phyloP scores from a whole-genome alignment of 768 basidiomycete genomes.

The Podaxis carcinomalis region DNA sequence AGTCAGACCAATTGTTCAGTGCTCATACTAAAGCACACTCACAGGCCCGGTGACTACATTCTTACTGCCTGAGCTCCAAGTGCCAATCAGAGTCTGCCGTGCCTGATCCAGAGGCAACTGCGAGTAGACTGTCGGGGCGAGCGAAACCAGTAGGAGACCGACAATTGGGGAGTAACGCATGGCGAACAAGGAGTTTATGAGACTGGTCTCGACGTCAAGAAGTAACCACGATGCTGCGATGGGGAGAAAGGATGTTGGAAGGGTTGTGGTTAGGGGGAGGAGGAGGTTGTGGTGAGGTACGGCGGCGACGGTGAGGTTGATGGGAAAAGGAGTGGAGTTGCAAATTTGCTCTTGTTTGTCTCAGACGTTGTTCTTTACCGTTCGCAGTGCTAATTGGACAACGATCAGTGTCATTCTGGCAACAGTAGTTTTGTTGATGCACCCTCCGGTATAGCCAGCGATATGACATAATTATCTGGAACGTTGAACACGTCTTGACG shows the following conservation, averaged over 20 bases:
- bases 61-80: constrained; percentile 81
- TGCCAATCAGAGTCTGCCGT: constrained; percentile 47
- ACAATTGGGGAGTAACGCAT: constrained; percentile 40
- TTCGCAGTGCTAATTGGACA: background rate
- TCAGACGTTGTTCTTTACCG: constrained; percentile 14
- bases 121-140: constrained; percentile 21
- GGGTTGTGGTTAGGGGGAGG: constrained; percentile 12
- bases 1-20: constrained; percentile 5
- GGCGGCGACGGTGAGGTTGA: constrained; percentile 24
- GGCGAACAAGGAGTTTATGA: constrained; percentile 16
- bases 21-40: constrained; percentile 30
- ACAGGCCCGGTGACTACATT: constrained; percentile 80
- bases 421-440: background rate
- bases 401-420: background rate
- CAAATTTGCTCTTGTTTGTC: constrained; percentile 28
- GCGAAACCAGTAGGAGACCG: constrained; percentile 33
- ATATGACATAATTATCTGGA: background rate
- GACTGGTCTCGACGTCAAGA: background rate
- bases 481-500: background rate
- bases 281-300: constrained; percentile 9
- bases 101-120: constrained; percentile 1
- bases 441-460: background rate
- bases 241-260: constrained; percentile 1
- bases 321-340: constrained; percentile 25
- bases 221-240: background rate